Evolutionary conservation across 2,329 filamentous ascomycete genomes (phyloP).

Genomic region (Ciborinia camelliae): DNA sequence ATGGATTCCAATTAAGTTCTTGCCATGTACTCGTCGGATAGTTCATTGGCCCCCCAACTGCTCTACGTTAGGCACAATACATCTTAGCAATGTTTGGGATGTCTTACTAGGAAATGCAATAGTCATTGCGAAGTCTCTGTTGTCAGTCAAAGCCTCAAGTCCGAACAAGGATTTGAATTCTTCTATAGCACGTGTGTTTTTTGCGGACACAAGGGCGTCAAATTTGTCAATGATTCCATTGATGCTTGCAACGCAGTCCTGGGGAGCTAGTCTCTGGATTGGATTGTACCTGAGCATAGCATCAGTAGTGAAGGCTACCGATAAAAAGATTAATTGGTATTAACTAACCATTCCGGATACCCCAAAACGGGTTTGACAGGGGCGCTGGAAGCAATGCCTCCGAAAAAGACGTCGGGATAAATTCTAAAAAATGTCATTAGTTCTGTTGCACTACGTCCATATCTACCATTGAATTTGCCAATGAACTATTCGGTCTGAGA

Average conservation of each 20-base stretch:
- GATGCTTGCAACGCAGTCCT: conserved; percentile 49
- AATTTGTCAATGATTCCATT: conserved; percentile 49
- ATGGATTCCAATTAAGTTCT: conserved; percentile 49
- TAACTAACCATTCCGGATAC: conserved; percentile 46
- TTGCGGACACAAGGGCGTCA: conserved; percentile 44
- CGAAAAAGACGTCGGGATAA: conserved; percentile 46
- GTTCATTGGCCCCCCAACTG: conserved; percentile 45
- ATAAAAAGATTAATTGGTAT: not conserved
- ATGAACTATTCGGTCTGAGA: not conserved
- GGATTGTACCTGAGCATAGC: conserved; percentile 39
- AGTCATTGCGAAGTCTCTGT: conserved; percentile 47
- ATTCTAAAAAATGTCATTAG: conserved; percentile 22
- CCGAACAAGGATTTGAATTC: conserved; percentile 49
- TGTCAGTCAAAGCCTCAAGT: conserved; percentile 43
- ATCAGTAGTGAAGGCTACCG: not conserved
- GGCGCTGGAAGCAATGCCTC: conserved; percentile 48
- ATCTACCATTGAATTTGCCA: not conserved
- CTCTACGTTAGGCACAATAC: conserved; percentile 10
- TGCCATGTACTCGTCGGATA: conserved; percentile 53
- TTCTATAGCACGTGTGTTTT: conserved; percentile 43
- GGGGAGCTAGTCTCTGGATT: conserved; percentile 48
- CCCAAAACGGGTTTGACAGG: conserved; percentile 42
- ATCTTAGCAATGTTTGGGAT: not conserved
- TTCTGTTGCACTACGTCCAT: not conserved
- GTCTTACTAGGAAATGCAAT: conserved; percentile 44